phyloP scores from a whole-genome alignment of 2,329 filamentous ascomycete genomes.

The Botrytis squamosa region DNA sequence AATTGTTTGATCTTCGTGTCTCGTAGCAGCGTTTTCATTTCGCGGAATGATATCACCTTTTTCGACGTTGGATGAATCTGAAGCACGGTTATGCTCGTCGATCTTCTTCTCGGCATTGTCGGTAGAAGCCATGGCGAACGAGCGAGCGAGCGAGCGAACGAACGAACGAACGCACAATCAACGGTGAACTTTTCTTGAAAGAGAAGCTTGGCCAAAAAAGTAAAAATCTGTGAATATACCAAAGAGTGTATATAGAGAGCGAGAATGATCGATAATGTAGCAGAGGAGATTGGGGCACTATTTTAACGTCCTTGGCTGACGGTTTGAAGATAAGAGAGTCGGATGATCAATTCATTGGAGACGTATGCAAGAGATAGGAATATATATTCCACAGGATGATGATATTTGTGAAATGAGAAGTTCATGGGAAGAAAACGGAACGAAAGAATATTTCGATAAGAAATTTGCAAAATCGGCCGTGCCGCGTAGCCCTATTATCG shows the following conservation, averaged over 20 bases:
- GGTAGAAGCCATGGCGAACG: constrained; percentile 17
- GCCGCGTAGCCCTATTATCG: constrained; percentile 2
- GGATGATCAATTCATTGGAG: constrained; percentile 11
- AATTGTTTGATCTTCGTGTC: constrained; percentile 25
- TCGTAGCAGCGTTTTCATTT: constrained; percentile 16
- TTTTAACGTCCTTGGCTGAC: constrained; percentile 22
- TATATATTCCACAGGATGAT: not conserved
- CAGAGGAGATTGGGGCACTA: constrained; percentile 13
- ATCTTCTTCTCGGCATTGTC: constrained; percentile 20
- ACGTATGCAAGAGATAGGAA: not conserved
- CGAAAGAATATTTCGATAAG: constrained; percentile 2
- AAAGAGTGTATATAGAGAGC: not conserved
- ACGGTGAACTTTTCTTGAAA: constrained; percentile 3
- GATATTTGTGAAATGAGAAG: not conserved
- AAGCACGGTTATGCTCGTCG: not conserved
- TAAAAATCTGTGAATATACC: not conserved
- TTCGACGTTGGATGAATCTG: constrained; percentile 16
- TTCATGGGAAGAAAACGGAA: constrained; percentile 12
- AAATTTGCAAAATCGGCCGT: not conserved
- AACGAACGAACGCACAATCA: constrained; percentile 1
- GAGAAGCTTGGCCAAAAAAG: not conserved
- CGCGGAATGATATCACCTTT: constrained; percentile 12
- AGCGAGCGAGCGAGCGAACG: not conserved
- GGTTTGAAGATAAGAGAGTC: not conserved
- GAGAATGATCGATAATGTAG: not conserved